Percentiles rank a stretch among this genome's conserved stretches.
phyloP scores from a whole-genome alignment of 2,329 filamentous ascomycete genomes.

The Colletotrichum somersetense region DNA sequence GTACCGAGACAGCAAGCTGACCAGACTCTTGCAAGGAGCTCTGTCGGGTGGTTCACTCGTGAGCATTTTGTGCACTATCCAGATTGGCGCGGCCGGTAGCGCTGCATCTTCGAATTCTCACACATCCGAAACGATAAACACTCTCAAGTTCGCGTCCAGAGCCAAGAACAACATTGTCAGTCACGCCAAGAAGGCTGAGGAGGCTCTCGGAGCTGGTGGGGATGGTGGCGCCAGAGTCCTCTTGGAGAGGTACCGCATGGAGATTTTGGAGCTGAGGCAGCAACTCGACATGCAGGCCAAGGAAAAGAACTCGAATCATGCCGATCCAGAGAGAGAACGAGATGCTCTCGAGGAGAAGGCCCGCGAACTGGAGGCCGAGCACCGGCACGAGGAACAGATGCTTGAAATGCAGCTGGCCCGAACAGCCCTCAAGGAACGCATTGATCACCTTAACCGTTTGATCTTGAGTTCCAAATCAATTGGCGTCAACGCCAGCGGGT shows the following conservation, averaged over 20 bases:
- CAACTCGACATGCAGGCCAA: constrained; percentile 89
- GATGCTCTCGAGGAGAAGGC: constrained; percentile 79
- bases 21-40: constrained; percentile 89
- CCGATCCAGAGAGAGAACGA: constrained; percentile 72
- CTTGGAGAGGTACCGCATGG: constrained; percentile 92
- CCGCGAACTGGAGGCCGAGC: constrained; percentile 82
- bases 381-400: constrained; percentile 96
- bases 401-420: constrained; percentile 97
- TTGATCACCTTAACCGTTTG: constrained; percentile 94
- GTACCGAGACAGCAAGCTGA: constrained; percentile 97
- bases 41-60: constrained; percentile 94
- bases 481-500: constrained; percentile 86
- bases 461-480: constrained; percentile 96
- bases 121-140: constrained; percentile 91
- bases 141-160: constrained; percentile 94
- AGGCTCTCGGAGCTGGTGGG: constrained; percentile 83
- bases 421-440: constrained; percentile 95
- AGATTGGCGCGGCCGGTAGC: constrained; percentile 83
- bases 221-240: constrained; percentile 89
- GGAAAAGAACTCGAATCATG: constrained; percentile 70
- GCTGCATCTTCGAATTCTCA: constrained; percentile 79
- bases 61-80: constrained; percentile 97
- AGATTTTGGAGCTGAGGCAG: constrained; percentile 84
- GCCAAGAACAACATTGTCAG: constrained; percentile 99
- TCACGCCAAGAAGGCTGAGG: constrained; percentile 94